Percentiles rank a stretch among this genome's conserved stretches.
These are phyloP conservation scores for Taphrina pruni DNA, from an alignment of 1,139 yeast species.

Conservation along the genomic window DNA sequence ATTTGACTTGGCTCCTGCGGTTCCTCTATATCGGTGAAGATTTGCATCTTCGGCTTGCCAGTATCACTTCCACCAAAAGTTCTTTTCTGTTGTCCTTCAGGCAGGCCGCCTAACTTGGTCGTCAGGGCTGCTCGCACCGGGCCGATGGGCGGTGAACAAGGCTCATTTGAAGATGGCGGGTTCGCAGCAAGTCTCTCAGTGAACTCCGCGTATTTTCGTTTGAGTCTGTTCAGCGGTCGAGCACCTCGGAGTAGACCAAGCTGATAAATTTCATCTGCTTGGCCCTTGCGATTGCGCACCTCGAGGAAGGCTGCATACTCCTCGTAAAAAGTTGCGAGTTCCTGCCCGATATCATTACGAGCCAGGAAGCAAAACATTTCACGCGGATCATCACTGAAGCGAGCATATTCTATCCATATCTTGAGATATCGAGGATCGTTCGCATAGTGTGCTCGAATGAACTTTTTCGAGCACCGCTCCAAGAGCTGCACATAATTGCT, in stretches of 20 bases:
- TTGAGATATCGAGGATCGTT: conserved; percentile 81
- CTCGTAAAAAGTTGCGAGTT: conserved; percentile 75
- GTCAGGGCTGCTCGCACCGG: conserved; percentile 46
- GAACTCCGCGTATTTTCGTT: conserved; percentile 60
- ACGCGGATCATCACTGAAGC: conserved; percentile 70
- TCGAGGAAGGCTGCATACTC: conserved; percentile 76
- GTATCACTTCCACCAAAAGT: conserved; percentile 38
- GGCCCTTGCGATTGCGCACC: conserved; percentile 57
- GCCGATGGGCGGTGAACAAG: conserved; percentile 33
- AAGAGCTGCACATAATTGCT: conserved; percentile 71
- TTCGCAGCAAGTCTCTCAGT: conserved; percentile 52
- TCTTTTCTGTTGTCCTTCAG: conserved; percentile 26
- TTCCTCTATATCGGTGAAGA: conserved; percentile 51
- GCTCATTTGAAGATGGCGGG: conserved; percentile 42
- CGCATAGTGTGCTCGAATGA: conserved; percentile 72
- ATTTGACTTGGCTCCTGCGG: conserved; percentile 45
- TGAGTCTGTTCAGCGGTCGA: conserved; percentile 65
- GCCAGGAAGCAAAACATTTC: conserved; percentile 77
- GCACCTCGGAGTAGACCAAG: conserved; percentile 68
- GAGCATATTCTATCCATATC: conserved; percentile 79
- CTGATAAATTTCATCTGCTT: conserved; percentile 69
- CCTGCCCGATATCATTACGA: conserved; percentile 72
- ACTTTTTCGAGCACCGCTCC: conserved; percentile 74
- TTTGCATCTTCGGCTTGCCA: conserved; percentile 46
- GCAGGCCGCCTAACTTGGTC: conserved; percentile 42